Conservation (phyloP, 768 basidiomycete genomes). For the Suillus decipiens region DNA sequence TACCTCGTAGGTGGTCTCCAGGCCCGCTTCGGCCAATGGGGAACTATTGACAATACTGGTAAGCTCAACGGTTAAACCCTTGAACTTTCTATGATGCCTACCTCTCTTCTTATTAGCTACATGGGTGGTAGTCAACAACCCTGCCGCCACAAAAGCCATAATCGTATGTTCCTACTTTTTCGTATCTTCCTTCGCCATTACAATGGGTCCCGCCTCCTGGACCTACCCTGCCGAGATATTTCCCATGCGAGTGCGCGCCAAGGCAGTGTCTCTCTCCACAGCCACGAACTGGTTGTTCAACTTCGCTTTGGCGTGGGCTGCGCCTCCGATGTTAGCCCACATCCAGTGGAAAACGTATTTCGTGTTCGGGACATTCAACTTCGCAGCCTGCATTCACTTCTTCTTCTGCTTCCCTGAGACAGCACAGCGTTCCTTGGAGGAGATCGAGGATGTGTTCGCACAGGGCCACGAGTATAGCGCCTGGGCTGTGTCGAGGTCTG, state of each 20-base stretch:
- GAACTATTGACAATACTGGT: slow-evolving; percentile 41
- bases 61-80: slow-evolving; percentile 8
- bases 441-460: slow-evolving; percentile 76
- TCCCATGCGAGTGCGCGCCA: slow-evolving; percentile 68
- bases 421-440: slow-evolving; percentile 70
- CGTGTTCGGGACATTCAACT: slow-evolving; percentile 78
- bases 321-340: slow-evolving; percentile 64
- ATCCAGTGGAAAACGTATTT: slow-evolving; percentile 81
- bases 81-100: background rate
- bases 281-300: slow-evolving; percentile 67
- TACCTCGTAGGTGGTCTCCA: slow-evolving; percentile 79
- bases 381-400: slow-evolving; percentile 68
- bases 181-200: slow-evolving; percentile 73
- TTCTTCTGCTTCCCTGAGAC: slow-evolving; percentile 84
- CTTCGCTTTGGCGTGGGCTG: slow-evolving; percentile 73
- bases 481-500: slow-evolving; percentile 64
- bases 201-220: slow-evolving; percentile 78
- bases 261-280: slow-evolving; percentile 48
- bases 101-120: slow-evolving; percentile 30
- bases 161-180: slow-evolving; percentile 80
- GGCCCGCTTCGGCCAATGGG: slow-evolving; percentile 67
- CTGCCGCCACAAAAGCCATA: slow-evolving; percentile 61
- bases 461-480: slow-evolving; percentile 70
- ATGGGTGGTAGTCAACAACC: slow-evolving; percentile 63
- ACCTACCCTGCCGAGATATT: slow-evolving; percentile 75